Evolutionary conservation across 2,329 filamentous ascomycete species (phyloP).

Genomic region (Aspergillus nomiae): DNA sequence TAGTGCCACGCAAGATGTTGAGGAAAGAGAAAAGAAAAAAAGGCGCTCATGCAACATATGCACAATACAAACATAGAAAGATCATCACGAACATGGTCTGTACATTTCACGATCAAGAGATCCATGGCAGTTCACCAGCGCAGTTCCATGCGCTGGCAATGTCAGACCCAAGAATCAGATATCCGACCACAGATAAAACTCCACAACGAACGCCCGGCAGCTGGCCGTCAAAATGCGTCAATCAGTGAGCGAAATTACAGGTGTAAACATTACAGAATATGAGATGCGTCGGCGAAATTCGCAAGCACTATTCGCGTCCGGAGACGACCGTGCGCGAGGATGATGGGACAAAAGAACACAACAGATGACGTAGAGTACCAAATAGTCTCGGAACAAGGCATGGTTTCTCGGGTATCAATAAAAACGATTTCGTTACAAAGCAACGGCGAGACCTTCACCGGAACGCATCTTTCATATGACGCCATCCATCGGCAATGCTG

Average conservation of each 20-base stretch:
- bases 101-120: not conserved
- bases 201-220: not conserved
- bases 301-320: not conserved
- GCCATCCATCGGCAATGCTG: conserved; percentile 37
- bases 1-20: not conserved
- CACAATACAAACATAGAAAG: not conserved
- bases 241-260: conserved; percentile 2
- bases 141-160: not conserved
- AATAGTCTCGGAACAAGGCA: conserved; percentile 6
- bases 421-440: conserved; percentile 10
- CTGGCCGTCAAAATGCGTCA: not conserved
- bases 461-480: conserved; percentile 37
- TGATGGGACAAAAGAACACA: not conserved
- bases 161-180: not conserved
- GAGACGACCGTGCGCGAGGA: not conserved
- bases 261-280: conserved; percentile 4
- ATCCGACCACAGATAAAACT: conserved; percentile 1
- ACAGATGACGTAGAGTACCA: not conserved
- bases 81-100: conserved; percentile 2
- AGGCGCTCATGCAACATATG: conserved; percentile 13
- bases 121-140: not conserved
- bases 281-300: not conserved
- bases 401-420: conserved; percentile 20
- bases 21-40: conserved; percentile 9
- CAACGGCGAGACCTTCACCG: conserved; percentile 20